Conservation (phyloP, 257 asterid species). For the Solanum chmielewskii region DNA sequence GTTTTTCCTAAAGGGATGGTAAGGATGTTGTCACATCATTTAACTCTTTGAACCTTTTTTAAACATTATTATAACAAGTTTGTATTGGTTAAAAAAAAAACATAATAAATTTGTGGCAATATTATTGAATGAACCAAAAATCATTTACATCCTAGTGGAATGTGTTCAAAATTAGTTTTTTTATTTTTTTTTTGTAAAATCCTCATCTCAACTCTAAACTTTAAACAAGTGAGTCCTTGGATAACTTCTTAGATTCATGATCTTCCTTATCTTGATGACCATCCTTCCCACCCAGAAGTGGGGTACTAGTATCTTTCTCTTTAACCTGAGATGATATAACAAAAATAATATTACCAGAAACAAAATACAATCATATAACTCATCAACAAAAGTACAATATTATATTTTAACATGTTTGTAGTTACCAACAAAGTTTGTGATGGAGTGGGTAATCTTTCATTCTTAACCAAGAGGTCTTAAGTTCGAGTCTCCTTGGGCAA, state of each 20-base stretch:
- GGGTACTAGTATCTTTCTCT: slow-evolving; percentile 47
- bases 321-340: slow-evolving; percentile 30
- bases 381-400: background rate
- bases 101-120: background rate
- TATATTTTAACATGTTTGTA: background rate
- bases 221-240: slow-evolving; percentile 25
- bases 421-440: too few relatives aligned
- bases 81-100: background rate
- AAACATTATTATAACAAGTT: background rate
- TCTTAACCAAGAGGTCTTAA: too few relatives aligned
- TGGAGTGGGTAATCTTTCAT: too few relatives aligned
- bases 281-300: slow-evolving; percentile 30
- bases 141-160: background rate
- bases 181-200: background rate
- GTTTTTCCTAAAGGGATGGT: background rate
- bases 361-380: background rate
- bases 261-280: slow-evolving; percentile 41
- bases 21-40: background rate
- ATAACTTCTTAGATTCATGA: background rate
- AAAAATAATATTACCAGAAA: background rate
- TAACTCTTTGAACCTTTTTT: background rate
- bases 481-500: too few relatives aligned
- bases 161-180: background rate
- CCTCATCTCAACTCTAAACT: background rate
- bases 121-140: background rate